A percentile compares a stretch with the other conserved stretches of the same genome.
Evolutionary conservation across 768 basidiomycete genomes (phyloP).

Genomic region (Suillus fuscotomentosus): DNA sequence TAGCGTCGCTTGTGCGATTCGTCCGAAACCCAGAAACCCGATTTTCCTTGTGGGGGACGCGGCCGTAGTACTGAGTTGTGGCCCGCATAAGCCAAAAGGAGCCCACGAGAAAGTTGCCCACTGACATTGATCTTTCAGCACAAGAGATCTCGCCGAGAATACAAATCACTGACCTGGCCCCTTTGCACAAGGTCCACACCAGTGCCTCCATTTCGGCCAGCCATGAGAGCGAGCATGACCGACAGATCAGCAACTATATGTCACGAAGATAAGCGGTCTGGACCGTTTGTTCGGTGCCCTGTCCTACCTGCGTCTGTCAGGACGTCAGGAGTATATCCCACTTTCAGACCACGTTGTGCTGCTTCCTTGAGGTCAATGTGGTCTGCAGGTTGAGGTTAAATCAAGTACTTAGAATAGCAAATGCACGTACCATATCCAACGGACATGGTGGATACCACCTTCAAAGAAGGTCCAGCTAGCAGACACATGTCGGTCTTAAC

Average conservation of each 20-base stretch:
- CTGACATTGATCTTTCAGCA: conserved; percentile 32
- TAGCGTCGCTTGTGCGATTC: conserved; percentile 86
- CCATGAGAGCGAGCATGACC: conserved; percentile 93
- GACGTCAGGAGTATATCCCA: conserved; percentile 94
- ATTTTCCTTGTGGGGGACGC: conserved; percentile 59
- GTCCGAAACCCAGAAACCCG: conserved; percentile 93
- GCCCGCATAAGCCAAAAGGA: conserved; percentile 85
- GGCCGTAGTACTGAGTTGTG: conserved; percentile 61
- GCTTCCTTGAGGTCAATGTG: conserved; percentile 70
- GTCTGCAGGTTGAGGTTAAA: conserved; percentile 47
- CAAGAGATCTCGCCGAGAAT: neutral
- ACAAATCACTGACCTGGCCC: conserved; percentile 53
- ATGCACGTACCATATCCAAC: conserved; percentile 72
- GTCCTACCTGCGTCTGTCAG: conserved; percentile 82
- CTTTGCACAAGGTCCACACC: conserved; percentile 63
- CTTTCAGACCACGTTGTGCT: conserved; percentile 56
- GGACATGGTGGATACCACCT: conserved; percentile 91
- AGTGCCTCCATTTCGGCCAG: conserved; percentile 74
- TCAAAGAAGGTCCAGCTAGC: conserved; percentile 69
- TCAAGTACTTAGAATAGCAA: neutral
- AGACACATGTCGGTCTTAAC: neutral
- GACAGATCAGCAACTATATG: conserved; percentile 80
- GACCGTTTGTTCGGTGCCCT: neutral
- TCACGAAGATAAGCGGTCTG: neutral
- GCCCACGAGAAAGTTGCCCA: conserved; percentile 82